phyloP scores from a whole-genome alignment of 1,284 basidiomycete species.

The Ustanciosporium gigantosporum region DNA sequence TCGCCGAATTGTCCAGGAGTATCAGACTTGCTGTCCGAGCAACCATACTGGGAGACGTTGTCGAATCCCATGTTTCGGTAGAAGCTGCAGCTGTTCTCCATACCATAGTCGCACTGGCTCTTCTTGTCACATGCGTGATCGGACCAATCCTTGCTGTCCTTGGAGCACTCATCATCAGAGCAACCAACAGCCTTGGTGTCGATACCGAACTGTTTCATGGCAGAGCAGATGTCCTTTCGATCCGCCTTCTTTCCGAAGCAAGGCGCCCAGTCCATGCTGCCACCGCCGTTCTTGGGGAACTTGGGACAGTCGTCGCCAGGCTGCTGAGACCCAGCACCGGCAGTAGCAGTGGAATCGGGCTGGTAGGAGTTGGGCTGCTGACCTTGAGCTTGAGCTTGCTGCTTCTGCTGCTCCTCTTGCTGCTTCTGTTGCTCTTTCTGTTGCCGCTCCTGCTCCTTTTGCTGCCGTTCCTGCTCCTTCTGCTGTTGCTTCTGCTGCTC shows the following conservation, averaged over 20 bases:
- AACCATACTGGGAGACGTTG: conserved; percentile 30
- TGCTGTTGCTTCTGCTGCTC: conserved; percentile 14
- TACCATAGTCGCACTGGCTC: conserved; percentile 29
- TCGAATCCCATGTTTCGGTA: conserved; percentile 28
- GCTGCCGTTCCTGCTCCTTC: conserved; percentile 4
- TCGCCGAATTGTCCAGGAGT: not conserved
- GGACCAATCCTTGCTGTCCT: conserved; percentile 31
- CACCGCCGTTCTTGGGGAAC: conserved; percentile 27
- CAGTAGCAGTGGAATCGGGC: conserved; percentile 2
- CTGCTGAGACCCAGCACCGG: not conserved
- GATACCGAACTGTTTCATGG: conserved; percentile 31
- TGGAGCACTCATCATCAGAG: conserved; percentile 22
- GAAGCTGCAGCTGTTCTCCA: conserved; percentile 30
- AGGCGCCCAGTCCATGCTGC: conserved; percentile 18
- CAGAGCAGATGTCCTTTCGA: conserved; percentile 38
- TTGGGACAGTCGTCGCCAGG: conserved; percentile 18
- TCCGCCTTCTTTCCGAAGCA: conserved; percentile 22
- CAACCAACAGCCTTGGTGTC: conserved; percentile 21
- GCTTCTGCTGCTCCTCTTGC: conserved; percentile 5
- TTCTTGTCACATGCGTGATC: conserved; percentile 31
- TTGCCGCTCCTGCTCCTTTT: conserved; percentile 1
- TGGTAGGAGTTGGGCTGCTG: conserved; percentile 1
- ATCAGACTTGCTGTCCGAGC: not conserved
- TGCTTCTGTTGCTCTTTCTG: conserved; percentile 4
- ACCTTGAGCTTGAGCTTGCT: conserved; percentile 4